These are phyloP conservation scores for Penicillium subrubescens DNA, from an alignment of 495 filamentous ascomycete species.

Conservation along the genomic window DNA sequence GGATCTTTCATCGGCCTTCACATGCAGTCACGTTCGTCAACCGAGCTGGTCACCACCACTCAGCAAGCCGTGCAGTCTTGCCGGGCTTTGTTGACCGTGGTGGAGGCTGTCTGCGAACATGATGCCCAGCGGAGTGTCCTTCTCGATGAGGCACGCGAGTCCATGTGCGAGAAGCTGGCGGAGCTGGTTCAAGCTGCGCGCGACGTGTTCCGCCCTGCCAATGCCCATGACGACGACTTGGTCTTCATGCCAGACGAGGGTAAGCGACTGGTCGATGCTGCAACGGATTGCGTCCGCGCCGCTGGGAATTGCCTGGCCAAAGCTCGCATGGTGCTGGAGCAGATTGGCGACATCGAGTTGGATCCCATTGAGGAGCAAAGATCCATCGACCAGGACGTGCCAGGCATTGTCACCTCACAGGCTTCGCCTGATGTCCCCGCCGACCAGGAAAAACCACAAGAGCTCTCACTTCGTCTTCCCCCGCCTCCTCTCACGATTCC, in stretches of 20 bases:
- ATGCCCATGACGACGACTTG: constrained; percentile 65
- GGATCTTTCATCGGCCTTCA: constrained; percentile 92
- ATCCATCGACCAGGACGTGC: constrained; percentile 9
- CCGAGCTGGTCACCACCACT: constrained; percentile 74
- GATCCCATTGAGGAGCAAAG: constrained; percentile 57
- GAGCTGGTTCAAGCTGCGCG: constrained; percentile 78
- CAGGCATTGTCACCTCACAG: constrained; percentile 14
- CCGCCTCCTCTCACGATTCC: constrained; percentile 47
- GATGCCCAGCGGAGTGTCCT: constrained; percentile 64
- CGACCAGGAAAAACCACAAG: constrained; percentile 27
- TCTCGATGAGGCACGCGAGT: constrained; percentile 68
- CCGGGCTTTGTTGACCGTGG: constrained; percentile 70
- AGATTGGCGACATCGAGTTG: constrained; percentile 92
- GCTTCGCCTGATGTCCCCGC: constrained; percentile 20
- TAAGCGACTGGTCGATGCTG: constrained; percentile 73
- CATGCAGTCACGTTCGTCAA: constrained; percentile 83
- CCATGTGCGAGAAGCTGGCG: constrained; percentile 78
- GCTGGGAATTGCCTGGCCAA: constrained; percentile 90
- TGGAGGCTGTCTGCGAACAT: constrained; percentile 83
- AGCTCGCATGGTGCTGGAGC: constrained; percentile 81
- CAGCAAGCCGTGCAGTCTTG: constrained; percentile 83
- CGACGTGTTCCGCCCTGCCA: constrained; percentile 68
- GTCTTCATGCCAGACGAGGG: constrained; percentile 82
- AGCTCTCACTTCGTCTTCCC: constrained; percentile 39
- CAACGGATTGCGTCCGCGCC: constrained; percentile 85